Evolutionary conservation across 768 basidiomycete species (phyloP).

Genomic region (Tremella mesenterica): DNA sequence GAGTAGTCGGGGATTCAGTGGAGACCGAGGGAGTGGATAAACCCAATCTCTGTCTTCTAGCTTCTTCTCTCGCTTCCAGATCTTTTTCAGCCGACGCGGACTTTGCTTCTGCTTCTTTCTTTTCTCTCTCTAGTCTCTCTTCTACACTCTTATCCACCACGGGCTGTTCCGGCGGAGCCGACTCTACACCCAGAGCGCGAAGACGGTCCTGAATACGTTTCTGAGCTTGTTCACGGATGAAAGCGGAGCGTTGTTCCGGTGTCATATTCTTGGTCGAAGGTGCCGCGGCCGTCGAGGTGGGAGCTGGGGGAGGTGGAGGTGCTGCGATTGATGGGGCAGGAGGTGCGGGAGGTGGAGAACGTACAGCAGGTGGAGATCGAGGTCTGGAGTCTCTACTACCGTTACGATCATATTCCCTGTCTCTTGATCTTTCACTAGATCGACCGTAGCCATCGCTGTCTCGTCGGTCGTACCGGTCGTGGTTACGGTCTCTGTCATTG

Average conservation of each 20-base stretch:
- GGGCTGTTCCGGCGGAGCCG: conserved; percentile 25
- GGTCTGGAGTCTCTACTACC: conserved; percentile 23
- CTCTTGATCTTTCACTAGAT: conserved; percentile 46
- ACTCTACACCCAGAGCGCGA: conserved; percentile 67
- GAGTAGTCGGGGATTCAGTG: too few relatives aligned
- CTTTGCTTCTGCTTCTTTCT: conserved; percentile 84
- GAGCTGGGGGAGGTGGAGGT: conserved; percentile 25
- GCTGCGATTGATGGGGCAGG: conserved; percentile 49
- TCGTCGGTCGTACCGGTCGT: conserved; percentile 41
- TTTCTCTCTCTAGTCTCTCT: conserved; percentile 73
- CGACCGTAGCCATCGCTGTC: conserved; percentile 27
- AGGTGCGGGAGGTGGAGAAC: conserved; percentile 43
- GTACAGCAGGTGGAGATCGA: conserved; percentile 20
- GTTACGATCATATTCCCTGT: conserved; percentile 18
- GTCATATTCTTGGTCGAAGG: conserved; percentile 68
- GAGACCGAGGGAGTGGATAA: too few relatives aligned
- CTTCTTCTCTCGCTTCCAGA: conserved; percentile 67
- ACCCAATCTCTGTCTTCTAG: conserved; percentile 64
- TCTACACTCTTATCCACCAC: conserved; percentile 69
- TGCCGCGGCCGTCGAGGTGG: conserved; percentile 46
- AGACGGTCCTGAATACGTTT: conserved; percentile 75
- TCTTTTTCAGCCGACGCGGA: conserved; percentile 66
- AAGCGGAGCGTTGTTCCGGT: conserved; percentile 69
- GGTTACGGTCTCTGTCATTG: conserved; percentile 42
- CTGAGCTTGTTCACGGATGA: conserved; percentile 67